Base-by-base conservation (phyloP, 345 rosid genomes). In the Eucalyptus sp. region DNA sequence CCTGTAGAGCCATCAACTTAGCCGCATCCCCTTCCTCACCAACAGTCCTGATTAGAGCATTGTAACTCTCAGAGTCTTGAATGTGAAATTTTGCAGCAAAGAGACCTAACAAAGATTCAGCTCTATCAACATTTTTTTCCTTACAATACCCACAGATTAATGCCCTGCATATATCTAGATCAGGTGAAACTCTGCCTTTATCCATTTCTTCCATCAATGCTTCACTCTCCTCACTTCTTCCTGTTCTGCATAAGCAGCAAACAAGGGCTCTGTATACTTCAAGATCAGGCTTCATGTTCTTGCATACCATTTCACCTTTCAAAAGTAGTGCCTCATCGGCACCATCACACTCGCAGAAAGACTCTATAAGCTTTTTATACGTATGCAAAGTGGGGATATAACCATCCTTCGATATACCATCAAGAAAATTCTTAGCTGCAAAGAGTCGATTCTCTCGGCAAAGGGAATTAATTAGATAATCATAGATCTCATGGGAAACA, bases 401-500 rank as follows among this genome's bases (percentile, higher is more conserved):
- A 89, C 94, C 96, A 66, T 92, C 92, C 68, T 80, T 87, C 33
- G 37, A 86, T 89, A 94, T 92, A 92, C 95, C 90, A 33, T 89
- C 94, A 33, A 95, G 88, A 51, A 94, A 94, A 92, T 89, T 95
- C 92, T 93, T 96, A n/a, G 98, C 99, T 31, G 99, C 99, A 93
- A 97, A 95, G 6, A 97, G 98, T 46, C 93, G 95, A 88, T 94
- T 93, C 89, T 95, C 96, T 14, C 84, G 88, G 81, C 99, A 96
- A 50, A 97, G 89, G 50, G 93, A 90, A 83, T 92, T 93, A 29
- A 95, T 92, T 87, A 96, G 87, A 91, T 90, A 92, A 83, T 92
- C 91, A 87, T 93, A 95, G 87, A 95, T 90, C 87, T 92, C 94
- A n/a, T 66, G 79, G 22, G 98, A 90, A 68, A 97, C 56, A 2